Evolutionary conservation across 2,329 filamentous ascomycete species (phyloP), one percentile per base, ranked within the genome.

Genomic region (Talaromyces sp.): DNA sequence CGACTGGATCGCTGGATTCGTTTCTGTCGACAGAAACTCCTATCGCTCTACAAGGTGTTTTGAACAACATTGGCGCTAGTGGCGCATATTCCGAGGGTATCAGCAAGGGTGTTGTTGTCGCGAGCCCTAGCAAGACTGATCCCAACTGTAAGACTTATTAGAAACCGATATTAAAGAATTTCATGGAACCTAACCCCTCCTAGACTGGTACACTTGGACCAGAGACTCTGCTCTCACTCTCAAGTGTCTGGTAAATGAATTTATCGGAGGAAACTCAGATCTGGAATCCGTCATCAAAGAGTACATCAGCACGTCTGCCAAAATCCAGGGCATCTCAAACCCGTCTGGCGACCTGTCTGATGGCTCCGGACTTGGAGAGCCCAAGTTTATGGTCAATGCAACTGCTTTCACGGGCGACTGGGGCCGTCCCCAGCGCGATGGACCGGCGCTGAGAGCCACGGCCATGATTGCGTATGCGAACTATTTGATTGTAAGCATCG

Each of bases 121-220:
- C 84, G 1, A 84, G 82, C 63, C 84, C 83, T n/a, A 83, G 81
- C 14, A 83, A 75, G 50, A 71, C 65, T 5, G 74, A 84, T 68
- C 83, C 83, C 2, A 72, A 84, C 66, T 86, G 81, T 83, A 67
- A 68, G 77, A 14, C 26, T 24, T 17, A 24, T n/a, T n/a, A 29
- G 31, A 12, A 31, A 24, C 27, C 7, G n/a, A 26, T 12, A 48
- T 41, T 5, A 53, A 12, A 21, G 12, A 46, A 24, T 52, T 35
- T 10, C 21, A 27, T n/a, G 9, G 43, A 14, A 12, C 46, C 54
- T 61, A 54, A 61, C 38, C 7, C 24, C 21, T 58, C 32, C 3
- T 60, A 90, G 87, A 92, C 74, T 91, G 83, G 70, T 92, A 86
- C 70, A 90, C 88, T 1, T 92, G 90, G 89, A 91, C 86, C 5